Percentiles rank a stretch among this genome's conserved stretches.
Evolutionary conservation across 257 asterid species (phyloP).

Genomic region (Solanum pinnatisectum): DNA sequence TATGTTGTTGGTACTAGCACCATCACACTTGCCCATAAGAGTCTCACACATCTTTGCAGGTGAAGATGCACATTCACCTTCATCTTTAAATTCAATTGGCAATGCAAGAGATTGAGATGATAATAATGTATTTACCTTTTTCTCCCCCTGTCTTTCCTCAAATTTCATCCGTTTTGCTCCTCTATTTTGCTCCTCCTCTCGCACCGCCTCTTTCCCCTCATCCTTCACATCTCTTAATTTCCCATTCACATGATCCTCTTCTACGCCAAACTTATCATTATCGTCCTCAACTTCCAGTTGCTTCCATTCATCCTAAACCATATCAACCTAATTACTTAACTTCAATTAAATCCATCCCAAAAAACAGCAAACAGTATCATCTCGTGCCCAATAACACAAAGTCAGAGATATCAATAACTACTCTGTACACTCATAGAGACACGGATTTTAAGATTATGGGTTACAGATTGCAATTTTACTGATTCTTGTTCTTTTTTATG

Average conservation of each 20-base stretch:
- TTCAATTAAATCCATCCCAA: background rate
- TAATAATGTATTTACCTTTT: slow-evolving; percentile 3
- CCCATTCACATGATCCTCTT: background rate
- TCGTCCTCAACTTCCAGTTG: background rate
- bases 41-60: slow-evolving; percentile 13
- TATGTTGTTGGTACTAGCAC: slow-evolving; percentile 16
- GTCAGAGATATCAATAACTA: background rate
- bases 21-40: slow-evolving; percentile 1
- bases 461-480: background rate
- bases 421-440: background rate
- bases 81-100: background rate
- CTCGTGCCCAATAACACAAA: background rate
- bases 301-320: background rate
- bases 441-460: background rate
- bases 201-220: background rate
- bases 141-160: slow-evolving; percentile 25
- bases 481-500: background rate
- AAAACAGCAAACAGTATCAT: background rate
- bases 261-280: background rate
- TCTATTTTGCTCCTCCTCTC: slow-evolving; percentile 28
- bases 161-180: slow-evolving; percentile 37
- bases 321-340: background rate
- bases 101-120: slow-evolving; percentile 18
- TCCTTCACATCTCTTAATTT: background rate
- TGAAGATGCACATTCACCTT: slow-evolving; percentile 9